These are phyloP conservation scores for Jacaranda mimosifolia DNA, from an alignment of 257 asterid genomes.

Conservation along the genomic window DNA sequence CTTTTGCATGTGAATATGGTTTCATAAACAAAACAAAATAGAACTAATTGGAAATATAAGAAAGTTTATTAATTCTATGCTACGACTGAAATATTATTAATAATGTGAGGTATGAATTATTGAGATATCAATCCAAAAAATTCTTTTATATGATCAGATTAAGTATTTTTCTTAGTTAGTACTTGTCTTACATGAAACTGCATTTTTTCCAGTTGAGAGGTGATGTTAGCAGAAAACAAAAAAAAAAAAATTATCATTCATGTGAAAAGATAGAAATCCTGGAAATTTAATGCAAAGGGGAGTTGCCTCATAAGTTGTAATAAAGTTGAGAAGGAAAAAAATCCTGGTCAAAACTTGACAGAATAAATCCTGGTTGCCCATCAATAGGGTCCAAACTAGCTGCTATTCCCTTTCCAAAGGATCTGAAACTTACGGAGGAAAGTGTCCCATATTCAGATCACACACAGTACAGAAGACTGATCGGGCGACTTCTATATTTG, in stretches of 20 bases:
- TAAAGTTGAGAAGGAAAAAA: not conserved
- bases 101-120: not conserved
- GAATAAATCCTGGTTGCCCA: not conserved
- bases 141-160: too few relatives aligned
- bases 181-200: slow-evolving; percentile 6
- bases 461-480: too few relatives aligned
- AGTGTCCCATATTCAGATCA: too few relatives aligned
- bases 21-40: too few relatives aligned
- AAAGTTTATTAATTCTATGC: too few relatives aligned
- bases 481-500: too few relatives aligned
- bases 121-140: not conserved
- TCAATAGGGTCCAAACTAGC: too few relatives aligned
- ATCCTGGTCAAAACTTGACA: not conserved
- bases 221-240: not conserved
- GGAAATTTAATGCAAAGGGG: not conserved
- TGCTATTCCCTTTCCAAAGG: too few relatives aligned
- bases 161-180: not conserved
- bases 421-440: too few relatives aligned
- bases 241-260: not conserved
- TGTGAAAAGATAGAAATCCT: not conserved
- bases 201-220: not conserved
- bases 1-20: too few relatives aligned
- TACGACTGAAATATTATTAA: too few relatives aligned
- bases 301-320: not conserved
- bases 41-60: too few relatives aligned